Percentiles rank a stretch among this genome's conserved stretches.
phyloP scores from a whole-genome alignment of 2,329 filamentous ascomycete species.

The Xylaria sp. region DNA sequence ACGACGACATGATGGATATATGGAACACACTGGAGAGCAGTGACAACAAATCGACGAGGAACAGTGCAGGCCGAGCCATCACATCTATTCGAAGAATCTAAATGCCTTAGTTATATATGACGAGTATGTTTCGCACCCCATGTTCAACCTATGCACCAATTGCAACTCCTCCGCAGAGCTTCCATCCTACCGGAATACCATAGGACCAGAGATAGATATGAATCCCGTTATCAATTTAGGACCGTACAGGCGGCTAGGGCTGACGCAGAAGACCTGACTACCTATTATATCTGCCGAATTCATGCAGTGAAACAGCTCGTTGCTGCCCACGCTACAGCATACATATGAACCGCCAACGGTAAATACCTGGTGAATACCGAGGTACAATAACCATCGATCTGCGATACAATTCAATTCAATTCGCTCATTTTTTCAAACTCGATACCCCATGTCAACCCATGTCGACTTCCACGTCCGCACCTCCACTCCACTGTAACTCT shows the following conservation, averaged over 20 bases:
- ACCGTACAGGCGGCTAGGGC: slow-evolving; percentile 11
- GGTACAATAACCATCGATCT: not conserved
- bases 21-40: not conserved
- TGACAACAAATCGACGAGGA: not conserved
- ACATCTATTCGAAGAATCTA: not conserved
- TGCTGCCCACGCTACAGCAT: not conserved
- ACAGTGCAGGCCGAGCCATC: not conserved
- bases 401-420: not conserved
- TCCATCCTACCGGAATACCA: slow-evolving; percentile 8
- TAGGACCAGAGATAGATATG: not conserved
- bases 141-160: not conserved
- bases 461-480: not conserved
- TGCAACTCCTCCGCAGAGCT: slow-evolving; percentile 3
- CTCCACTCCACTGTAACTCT: slow-evolving; percentile 24
- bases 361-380: not conserved
- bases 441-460: not conserved
- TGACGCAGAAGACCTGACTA: not conserved
- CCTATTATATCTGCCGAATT: slow-evolving; percentile 5
- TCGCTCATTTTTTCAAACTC: not conserved
- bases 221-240: slow-evolving; percentile 5
- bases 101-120: not conserved
- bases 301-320: slow-evolving; percentile 18
- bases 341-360: not conserved
- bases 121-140: not conserved
- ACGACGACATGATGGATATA: not conserved